These are phyloP conservation scores for Vicia sativa DNA, from an alignment of 306 rosid species.

Conservation along the genomic window DNA sequence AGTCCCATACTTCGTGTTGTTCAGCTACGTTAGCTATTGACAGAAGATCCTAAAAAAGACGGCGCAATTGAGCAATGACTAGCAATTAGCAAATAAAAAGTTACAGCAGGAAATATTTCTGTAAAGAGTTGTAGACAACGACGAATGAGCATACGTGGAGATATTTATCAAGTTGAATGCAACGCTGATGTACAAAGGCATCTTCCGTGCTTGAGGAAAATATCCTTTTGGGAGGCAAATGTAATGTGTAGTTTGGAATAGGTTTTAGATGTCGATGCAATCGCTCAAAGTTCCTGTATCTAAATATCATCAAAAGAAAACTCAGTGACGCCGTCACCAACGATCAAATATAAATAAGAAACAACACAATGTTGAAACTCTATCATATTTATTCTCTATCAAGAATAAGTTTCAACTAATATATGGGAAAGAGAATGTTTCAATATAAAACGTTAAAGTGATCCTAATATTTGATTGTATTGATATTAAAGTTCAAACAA, in stretches of 20 bases:
- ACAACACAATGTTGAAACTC: constrained; percentile 26
- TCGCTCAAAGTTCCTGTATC: constrained; percentile 97
- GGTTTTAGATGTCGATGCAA: constrained; percentile 91
- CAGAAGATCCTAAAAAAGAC: constrained; percentile 69
- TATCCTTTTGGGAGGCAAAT: constrained; percentile 96
- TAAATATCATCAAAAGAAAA: constrained; percentile 41
- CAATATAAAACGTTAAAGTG: neutral
- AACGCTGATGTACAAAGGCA: constrained; percentile 92
- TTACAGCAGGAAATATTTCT: constrained; percentile 21
- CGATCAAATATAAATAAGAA: constrained; percentile 26
- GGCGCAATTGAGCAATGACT: constrained; percentile 33
- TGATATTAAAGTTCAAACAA: constrained; percentile 21
- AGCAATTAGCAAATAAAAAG: constrained; percentile 1
- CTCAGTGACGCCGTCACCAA: constrained; percentile 15
- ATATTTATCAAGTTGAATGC: constrained; percentile 91
- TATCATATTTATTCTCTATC: constrained; percentile 19
- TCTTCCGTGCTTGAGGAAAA: constrained; percentile 98
- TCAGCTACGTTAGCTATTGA: constrained; percentile 95
- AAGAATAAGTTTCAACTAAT: constrained; percentile 6
- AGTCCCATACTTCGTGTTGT: constrained; percentile 99
- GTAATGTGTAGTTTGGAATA: constrained; percentile 84
- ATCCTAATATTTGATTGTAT: constrained; percentile 5
- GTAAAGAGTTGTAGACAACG: constrained; percentile 28
- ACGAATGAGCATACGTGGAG: constrained; percentile 64
- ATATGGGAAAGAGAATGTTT: neutral